These are phyloP conservation scores for Aspergillus transmontanensis DNA, from an alignment of 2,329 filamentous ascomycete genomes.

Conservation along the genomic window DNA sequence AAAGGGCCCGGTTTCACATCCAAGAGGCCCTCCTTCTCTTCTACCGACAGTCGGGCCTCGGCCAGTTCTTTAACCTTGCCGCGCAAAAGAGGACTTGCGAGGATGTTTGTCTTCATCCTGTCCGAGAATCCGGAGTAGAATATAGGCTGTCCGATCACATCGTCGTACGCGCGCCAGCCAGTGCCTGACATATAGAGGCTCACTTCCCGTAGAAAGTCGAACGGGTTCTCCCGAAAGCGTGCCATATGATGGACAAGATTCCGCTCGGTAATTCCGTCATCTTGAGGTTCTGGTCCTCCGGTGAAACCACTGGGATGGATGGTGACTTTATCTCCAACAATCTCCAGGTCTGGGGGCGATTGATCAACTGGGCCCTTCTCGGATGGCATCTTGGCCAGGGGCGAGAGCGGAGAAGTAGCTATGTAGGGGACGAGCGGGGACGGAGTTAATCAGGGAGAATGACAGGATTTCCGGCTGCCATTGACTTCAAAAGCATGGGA, in stretches of 20 bases:
- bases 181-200: constrained; percentile 89
- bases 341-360: constrained; percentile 74
- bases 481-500: constrained; percentile 5
- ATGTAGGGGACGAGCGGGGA: not conserved
- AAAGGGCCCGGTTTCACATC: constrained; percentile 40
- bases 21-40: constrained; percentile 74
- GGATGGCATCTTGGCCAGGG: constrained; percentile 30
- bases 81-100: constrained; percentile 75
- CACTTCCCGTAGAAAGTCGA: constrained; percentile 88
- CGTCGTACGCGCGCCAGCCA: constrained; percentile 93
- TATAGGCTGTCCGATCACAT: constrained; percentile 85
- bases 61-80: constrained; percentile 76
- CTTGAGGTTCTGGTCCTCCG: constrained; percentile 36
- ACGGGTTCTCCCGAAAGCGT: constrained; percentile 73
- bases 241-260: constrained; percentile 72
- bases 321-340: constrained; percentile 72
- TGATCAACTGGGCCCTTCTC: constrained; percentile 34
- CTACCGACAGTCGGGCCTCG: constrained; percentile 70
- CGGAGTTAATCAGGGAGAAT: constrained; percentile 7
- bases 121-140: constrained; percentile 93
- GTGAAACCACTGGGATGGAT: constrained; percentile 70
- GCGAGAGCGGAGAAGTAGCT: constrained; percentile 2
- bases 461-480: constrained; percentile 4
- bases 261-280: constrained; percentile 52
- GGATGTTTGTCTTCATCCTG: constrained; percentile 77